Evolutionary conservation across 2,329 filamentous ascomycete species (phyloP), one percentile per base, ranked within the genome.

Genomic region (Reticulascus tulasneorum): DNA sequence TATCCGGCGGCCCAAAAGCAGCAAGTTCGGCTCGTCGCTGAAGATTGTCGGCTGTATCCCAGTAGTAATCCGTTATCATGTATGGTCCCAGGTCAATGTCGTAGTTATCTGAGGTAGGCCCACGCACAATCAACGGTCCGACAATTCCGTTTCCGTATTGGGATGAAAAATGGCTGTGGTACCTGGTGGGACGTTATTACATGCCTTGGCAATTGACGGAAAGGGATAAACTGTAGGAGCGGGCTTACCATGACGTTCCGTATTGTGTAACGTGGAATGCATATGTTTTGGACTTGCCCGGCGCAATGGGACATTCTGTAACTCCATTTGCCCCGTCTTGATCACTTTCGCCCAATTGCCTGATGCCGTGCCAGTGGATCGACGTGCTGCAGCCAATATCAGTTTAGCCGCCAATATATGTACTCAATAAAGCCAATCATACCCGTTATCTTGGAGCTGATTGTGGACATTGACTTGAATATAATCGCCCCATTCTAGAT

Each of bases 401-500:
- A 15, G 22, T 4, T 5, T 7, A 4, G 6, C 2, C 2, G 11
- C 5, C 19, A 9, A 16, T 5, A 4, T 7, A 5, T 24, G 4
- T 9, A 5, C 19, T 3, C 19, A n/a, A 13, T 7, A 15, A 5
- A 2, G 5, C 37, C 53, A 25, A 38, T n/a, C n/a, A n/a, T 21
- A 62, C 56, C 57, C 59, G 44, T 64, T 66, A 21, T 52, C 57
- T 11, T 66, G 67, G 3, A 86, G 69, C n/a, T 75, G 67, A 55
- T 88, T 88, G 57, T 75, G 69, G 38, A 86, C 73, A 18, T 76
- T 77, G 32, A 86, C 71, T 30, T 81, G 58, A 21, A 73, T 58
- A 7, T 44, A 55, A 42, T 76, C 71, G 20, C 71, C 72, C 68
- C 71, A 75, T 37, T 73, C 56, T 11, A 66, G 6, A 62, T 64